These are phyloP conservation scores for Sparassis latifolia DNA, from an alignment of 1,284 basidiomycete genomes.

Conservation along the genomic window DNA sequence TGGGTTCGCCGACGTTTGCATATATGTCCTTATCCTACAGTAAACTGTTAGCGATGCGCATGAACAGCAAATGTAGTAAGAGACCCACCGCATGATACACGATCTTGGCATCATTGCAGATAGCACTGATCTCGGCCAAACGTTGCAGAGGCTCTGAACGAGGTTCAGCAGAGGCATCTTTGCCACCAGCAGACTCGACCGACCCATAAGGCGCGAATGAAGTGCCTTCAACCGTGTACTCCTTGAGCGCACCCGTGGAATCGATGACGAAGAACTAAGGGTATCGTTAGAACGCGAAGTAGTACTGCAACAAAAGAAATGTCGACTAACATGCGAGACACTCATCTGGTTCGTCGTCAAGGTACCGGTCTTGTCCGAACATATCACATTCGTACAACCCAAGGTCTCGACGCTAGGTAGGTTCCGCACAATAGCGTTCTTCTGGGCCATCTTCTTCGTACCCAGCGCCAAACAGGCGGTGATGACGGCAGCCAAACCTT, in stretches of 20 bases:
- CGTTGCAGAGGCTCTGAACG: conserved; percentile 71
- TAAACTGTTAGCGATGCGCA: not conserved
- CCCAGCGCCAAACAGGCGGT: conserved; percentile 95
- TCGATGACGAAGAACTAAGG: conserved; percentile 72
- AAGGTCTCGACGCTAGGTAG: conserved; percentile 95
- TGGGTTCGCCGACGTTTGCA: conserved; percentile 90
- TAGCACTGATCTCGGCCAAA: conserved; percentile 82
- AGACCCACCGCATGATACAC: conserved; percentile 72
- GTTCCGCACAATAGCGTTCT: conserved; percentile 94
- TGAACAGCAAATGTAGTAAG: not conserved
- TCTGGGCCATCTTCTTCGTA: conserved; percentile 97
- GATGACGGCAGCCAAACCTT: conserved; percentile 92
- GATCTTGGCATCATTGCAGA: conserved; percentile 91
- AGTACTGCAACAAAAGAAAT: not conserved
- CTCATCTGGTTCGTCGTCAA: conserved; percentile 97
- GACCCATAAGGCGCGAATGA: conserved; percentile 83
- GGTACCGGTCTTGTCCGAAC: conserved; percentile 96
- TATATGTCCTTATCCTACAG: conserved; percentile 74
- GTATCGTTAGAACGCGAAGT: not conserved
- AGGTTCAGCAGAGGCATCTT: conserved; percentile 49
- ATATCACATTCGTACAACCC: conserved; percentile 94
- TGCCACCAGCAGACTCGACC: conserved; percentile 61
- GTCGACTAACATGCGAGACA: conserved; percentile 64
- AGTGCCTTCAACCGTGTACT: conserved; percentile 82
- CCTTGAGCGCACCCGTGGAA: conserved; percentile 44